Percentiles rank a stretch among this genome's conserved stretches.
These are phyloP conservation scores for Lignosus rhinocerotis DNA, from an alignment of 1,284 basidiomycete genomes.

Conservation along the genomic window DNA sequence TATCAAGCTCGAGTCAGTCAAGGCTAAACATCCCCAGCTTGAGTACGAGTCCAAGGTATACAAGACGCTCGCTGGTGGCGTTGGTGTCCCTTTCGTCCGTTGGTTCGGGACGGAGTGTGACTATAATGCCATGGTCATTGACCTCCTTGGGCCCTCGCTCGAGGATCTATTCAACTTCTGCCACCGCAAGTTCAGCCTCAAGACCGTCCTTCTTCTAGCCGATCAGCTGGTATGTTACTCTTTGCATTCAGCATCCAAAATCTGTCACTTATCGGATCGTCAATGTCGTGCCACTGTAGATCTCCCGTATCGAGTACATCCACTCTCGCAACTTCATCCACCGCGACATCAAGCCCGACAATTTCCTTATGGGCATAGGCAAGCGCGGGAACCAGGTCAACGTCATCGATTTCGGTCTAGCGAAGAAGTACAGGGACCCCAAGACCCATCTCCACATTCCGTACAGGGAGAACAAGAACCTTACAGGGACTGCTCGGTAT, in stretches of 20 bases:
- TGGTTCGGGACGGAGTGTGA: conserved; percentile 99
- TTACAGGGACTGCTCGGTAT: conserved; percentile 98
- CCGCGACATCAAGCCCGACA: conserved; percentile 99
- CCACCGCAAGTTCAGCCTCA: conserved; percentile 97
- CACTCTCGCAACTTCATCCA: conserved; percentile 99
- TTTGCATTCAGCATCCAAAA: background rate
- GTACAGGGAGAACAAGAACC: conserved; percentile 99
- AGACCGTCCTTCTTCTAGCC: conserved; percentile 95
- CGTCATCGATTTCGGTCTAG: conserved; percentile 98
- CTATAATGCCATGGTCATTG: conserved; percentile 99
- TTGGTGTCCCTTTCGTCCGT: conserved; percentile 96
- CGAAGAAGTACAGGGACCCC: conserved; percentile 99
- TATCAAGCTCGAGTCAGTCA: conserved; percentile 99
- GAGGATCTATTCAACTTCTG: conserved; percentile 99
- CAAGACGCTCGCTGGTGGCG: conserved; percentile 97
- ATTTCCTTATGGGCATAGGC: conserved; percentile 99
- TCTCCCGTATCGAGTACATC: conserved; percentile 98
- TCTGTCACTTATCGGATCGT: conserved; percentile 1
- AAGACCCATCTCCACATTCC: conserved; percentile 99
- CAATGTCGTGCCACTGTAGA: conserved; percentile 49
- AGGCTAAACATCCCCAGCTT: conserved; percentile 99
- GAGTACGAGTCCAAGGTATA: conserved; percentile 98
- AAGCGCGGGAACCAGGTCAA: conserved; percentile 99
- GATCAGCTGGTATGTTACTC: conserved; percentile 83
- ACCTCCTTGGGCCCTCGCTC: conserved; percentile 94